These are phyloP conservation scores for Boletus vermiculosoides DNA, from an alignment of 768 basidiomycete genomes.

Conservation along the genomic window DNA sequence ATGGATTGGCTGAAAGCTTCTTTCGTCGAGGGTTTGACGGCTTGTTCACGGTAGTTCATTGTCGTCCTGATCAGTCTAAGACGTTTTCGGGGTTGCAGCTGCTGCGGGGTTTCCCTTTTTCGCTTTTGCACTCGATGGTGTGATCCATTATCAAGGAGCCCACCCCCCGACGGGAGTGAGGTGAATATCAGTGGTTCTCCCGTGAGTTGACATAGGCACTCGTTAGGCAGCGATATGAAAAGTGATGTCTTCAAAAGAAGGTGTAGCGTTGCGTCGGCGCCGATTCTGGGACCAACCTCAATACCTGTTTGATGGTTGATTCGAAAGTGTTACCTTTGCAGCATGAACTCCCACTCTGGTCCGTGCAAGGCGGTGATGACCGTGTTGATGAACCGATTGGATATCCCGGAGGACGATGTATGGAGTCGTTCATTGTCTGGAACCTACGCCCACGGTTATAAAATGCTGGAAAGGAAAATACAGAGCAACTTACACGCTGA, in stretches of 20 bases:
- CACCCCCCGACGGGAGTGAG: slow-evolving; percentile 23
- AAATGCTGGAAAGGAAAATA: not conserved
- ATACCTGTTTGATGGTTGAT: not conserved
- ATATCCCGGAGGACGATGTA: slow-evolving; percentile 43
- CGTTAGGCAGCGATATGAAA: slow-evolving; percentile 78
- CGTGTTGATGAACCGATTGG: slow-evolving; percentile 70
- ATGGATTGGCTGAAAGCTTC: slow-evolving; percentile 9
- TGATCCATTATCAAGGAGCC: slow-evolving; percentile 10
- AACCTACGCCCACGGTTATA: slow-evolving; percentile 6
- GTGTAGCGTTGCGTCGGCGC: slow-evolving; percentile 73
- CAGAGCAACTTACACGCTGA: slow-evolving; percentile 42
- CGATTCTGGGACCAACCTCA: slow-evolving; percentile 51
- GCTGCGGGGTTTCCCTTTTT: slow-evolving; percentile 19
- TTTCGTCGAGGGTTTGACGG: slow-evolving; percentile 6
- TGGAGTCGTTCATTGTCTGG: slow-evolving; percentile 39
- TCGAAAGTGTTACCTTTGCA: slow-evolving; percentile 49
- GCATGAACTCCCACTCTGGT: slow-evolving; percentile 63
- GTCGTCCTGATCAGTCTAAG: slow-evolving; percentile 12
- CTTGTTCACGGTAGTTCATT: slow-evolving; percentile 2
- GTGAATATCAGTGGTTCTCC: slow-evolving; percentile 64
- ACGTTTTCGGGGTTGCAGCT: slow-evolving; percentile 29
- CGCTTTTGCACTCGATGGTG: slow-evolving; percentile 16
- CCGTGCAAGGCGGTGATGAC: slow-evolving; percentile 64
- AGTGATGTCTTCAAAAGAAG: slow-evolving; percentile 72
- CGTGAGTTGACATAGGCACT: slow-evolving; percentile 79